Evolutionary conservation across 2,329 filamentous ascomycete species (phyloP).

Genomic region (Apiospora rasikravindrae): DNA sequence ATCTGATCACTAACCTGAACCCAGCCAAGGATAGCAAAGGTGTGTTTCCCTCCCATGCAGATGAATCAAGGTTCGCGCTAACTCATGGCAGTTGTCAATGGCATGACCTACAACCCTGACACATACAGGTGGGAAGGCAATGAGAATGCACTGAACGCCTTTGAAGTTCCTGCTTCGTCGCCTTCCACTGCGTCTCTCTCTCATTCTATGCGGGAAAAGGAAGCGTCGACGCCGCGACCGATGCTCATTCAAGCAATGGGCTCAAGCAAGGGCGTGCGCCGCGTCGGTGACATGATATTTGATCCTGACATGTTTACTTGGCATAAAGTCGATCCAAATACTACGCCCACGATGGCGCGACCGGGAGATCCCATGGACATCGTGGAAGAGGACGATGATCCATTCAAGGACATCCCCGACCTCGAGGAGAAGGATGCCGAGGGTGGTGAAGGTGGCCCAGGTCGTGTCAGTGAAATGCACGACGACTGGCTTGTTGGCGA

Average conservation of each 20-base stretch:
- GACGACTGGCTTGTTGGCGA: conserved; percentile 90
- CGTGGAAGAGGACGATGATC: conserved; percentile 86
- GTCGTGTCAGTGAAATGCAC: conserved; percentile 64
- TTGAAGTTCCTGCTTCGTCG: conserved; percentile 68
- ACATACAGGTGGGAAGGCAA: conserved; percentile 96
- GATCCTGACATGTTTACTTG: conserved; percentile 98
- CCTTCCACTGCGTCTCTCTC: conserved; percentile 56
- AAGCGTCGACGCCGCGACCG: conserved; percentile 65
- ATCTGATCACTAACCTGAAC: conserved; percentile 85
- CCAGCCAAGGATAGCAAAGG: conserved; percentile 78
- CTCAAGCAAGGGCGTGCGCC: conserved; percentile 83
- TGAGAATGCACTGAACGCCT: conserved; percentile 80
- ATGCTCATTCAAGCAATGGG: conserved; percentile 93
- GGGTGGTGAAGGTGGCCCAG: conserved; percentile 52
- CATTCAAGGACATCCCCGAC: conserved; percentile 94
- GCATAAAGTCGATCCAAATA: conserved; percentile 74
- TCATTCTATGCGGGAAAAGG: conserved; percentile 57
- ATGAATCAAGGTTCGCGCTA: not conserved
- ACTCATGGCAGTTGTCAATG: conserved; percentile 67
- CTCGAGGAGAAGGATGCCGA: conserved; percentile 72
- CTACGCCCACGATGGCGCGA: conserved; percentile 38
- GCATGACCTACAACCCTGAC: conserved; percentile 92
- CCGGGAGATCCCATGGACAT: conserved; percentile 62
- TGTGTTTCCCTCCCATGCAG: conserved; percentile 52
- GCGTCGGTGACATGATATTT: conserved; percentile 98